Evolutionary conservation across 2,329 filamentous ascomycete species (phyloP), one percentile per base, ranked within the genome.

Genomic region (Myriosclerotinia curreyana): DNA sequence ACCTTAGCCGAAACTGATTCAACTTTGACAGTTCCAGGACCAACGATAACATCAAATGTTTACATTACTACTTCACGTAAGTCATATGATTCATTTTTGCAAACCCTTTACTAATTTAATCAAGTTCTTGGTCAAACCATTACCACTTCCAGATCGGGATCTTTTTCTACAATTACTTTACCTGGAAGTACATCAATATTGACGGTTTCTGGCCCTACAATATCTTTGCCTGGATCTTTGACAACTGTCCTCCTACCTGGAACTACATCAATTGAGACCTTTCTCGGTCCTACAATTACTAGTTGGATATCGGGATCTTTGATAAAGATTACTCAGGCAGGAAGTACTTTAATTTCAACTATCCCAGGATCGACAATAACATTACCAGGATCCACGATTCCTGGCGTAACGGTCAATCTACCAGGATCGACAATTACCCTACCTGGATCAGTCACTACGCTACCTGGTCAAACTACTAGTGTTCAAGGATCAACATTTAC

Each of bases 271-370:
- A 51, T 40, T n/a, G n/a, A 49, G 6, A 63, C 58, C 8, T 25
- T 67, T 4, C 65, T 60, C 1, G 65, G 38, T 1, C 25, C 51
- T 4, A 70, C 64, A 22, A 20, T 66, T 12, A 64, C 64, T 5
- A 65, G 38, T n/a, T 62, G 36, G 22, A 69, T 66, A 20, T 67
- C 58, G 25, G 67, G 67, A 20, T 66, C 65, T 17, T 44, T 66
- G 22, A 68, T 63, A 15, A 67, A 56, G 5, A 59, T 63, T 20
- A 56, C 31, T 0, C 42, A 46, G 12, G 11, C 51, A 40, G 60
- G 51, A 11, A 25, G 22, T 28, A 49, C 46, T 7, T 34, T 22
- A 6, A 38, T 22, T 6, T n/a, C 25, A 2, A 65, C 61, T 7
- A 40, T 65, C 25, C 55, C 55, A 5, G 58, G 52, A 3, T 25